phyloP scores from a whole-genome alignment of 768 basidiomycete genomes.

The Boletus speciosus region DNA sequence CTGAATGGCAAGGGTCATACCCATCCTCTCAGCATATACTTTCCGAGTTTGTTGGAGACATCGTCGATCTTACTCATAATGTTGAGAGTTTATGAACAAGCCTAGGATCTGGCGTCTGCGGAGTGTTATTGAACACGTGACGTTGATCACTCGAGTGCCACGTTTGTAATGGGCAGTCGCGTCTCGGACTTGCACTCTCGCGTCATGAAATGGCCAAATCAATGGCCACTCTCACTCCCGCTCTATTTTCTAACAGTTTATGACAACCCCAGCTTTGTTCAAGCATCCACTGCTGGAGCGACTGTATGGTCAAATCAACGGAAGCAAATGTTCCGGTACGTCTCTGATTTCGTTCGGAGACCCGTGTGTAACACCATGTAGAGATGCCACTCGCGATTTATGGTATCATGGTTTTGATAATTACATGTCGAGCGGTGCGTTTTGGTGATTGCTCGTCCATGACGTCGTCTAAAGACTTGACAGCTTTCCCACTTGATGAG shows the following conservation, averaged over 20 bases:
- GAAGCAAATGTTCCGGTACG: conserved; percentile 56
- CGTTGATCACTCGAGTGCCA: conserved; percentile 12
- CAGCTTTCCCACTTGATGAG: conserved; percentile 87
- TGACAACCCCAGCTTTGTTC: conserved; percentile 23
- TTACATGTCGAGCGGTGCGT: conserved; percentile 81
- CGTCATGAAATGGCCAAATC: conserved; percentile 41
- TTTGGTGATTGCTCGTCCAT: background rate
- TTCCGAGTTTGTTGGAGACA: conserved; percentile 60
- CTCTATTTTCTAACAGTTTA: conserved; percentile 38
- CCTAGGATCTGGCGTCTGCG: too few relatives aligned
- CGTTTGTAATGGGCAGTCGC: conserved; percentile 16
- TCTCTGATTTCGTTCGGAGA: background rate
- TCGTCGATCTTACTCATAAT: conserved; percentile 52
- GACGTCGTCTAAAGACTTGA: conserved; percentile 19
- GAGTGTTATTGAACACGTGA: conserved; percentile 20
- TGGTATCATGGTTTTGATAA: conserved; percentile 90
- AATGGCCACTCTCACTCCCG: conserved; percentile 51
- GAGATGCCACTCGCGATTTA: conserved; percentile 68
- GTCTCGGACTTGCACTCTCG: background rate
- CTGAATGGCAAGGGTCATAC: conserved; percentile 30
- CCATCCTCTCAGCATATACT: conserved; percentile 78
- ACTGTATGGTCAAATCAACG: conserved; percentile 54
- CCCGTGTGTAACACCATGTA: conserved; percentile 26
- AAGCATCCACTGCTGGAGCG: conserved; percentile 18
- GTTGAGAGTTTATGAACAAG: conserved; percentile 5